Evolutionary conservation across 345 rosid genomes (phyloP), one percentile per base, ranked within the genome.

Genomic region (Mercurialis annua): DNA sequence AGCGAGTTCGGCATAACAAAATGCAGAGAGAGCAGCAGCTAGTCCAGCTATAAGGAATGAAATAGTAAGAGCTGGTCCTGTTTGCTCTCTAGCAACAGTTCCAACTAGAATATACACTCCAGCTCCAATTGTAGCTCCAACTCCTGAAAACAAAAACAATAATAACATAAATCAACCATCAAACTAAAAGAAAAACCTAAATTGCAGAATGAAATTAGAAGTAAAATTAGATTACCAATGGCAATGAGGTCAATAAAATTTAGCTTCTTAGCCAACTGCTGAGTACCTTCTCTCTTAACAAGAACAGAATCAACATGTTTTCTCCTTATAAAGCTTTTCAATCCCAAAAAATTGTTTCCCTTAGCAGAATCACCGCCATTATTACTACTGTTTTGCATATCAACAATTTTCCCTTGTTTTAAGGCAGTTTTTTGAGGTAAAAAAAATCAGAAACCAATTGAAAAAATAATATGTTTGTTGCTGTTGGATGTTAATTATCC

Each of bases 101-200:
- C 99, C 99, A 27, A 94, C 89, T 10, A 94, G 95, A 70, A 94
- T 86, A 70, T 94, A 94, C 17, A 94, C 97, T 66, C 99, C 99
- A 64, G 99, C 99, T 69, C 99, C 99, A 59, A 94, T 91, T 10
- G 99, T 91, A 18, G 99, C 81, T 69, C 99, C 99, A 8, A 94
- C 99, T 55, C 99, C 99, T 89, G 64, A 64, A n/a, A 56, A 66
- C 23, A 65, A 48, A 21, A 65, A 49, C 10, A 10, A 62, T 1
- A 46, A 31, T n/a, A n/a, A n/a, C n/a, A 42, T 26, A 9, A 1
- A 20, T 24, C 14, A 10, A 62, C 8, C 46, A 33, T 62, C 18
- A 6, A 24, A 21, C 23, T n/a, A n/a, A n/a, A n/a, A n/a, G n/a
- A n/a, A n/a, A n/a, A n/a, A n/a, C n/a, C n/a, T n/a, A n/a, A n/a